phyloP scores from a whole-genome alignment of 2,329 filamentous ascomycete genomes.

The Venturia oleaginea region DNA sequence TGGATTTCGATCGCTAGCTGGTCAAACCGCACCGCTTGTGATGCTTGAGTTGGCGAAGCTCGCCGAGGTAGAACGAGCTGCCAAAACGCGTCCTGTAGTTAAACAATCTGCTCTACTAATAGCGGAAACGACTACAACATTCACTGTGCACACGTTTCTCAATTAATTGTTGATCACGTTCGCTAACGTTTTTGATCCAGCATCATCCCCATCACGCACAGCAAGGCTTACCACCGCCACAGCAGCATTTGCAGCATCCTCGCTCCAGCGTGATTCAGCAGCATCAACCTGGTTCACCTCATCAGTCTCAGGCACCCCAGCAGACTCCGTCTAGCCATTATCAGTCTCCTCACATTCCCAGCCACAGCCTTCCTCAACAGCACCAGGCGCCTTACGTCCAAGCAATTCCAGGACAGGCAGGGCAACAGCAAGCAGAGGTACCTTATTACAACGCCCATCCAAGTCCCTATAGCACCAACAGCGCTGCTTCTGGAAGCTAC shows the following conservation, averaged over 20 bases:
- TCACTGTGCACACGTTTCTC: not conserved
- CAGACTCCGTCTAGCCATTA: constrained; percentile 49
- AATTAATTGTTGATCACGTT: not conserved
- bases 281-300: constrained; percentile 57
- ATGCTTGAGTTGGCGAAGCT: constrained; percentile 1
- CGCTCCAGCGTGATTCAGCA: constrained; percentile 63
- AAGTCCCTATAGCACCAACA: constrained; percentile 74
- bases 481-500: constrained; percentile 67
- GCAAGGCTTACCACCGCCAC: constrained; percentile 58
- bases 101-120: not conserved
- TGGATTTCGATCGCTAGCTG: constrained; percentile 9
- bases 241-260: constrained; percentile 56
- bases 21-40: constrained; percentile 9
- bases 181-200: constrained; percentile 36
- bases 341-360: constrained; percentile 57
- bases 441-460: constrained; percentile 64
- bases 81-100: not conserved
- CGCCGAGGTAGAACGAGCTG: constrained; percentile 10
- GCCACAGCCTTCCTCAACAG: constrained; percentile 43
- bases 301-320: constrained; percentile 50
- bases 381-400: constrained; percentile 57
- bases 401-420: constrained; percentile 51
- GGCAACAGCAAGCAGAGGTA: constrained; percentile 57
- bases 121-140: constrained; percentile 1
- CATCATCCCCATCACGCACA: constrained; percentile 66